Base-by-base conservation (phyloP, 192 early-diverging fungal species). In the Cladochytrium replicatum region DNA sequence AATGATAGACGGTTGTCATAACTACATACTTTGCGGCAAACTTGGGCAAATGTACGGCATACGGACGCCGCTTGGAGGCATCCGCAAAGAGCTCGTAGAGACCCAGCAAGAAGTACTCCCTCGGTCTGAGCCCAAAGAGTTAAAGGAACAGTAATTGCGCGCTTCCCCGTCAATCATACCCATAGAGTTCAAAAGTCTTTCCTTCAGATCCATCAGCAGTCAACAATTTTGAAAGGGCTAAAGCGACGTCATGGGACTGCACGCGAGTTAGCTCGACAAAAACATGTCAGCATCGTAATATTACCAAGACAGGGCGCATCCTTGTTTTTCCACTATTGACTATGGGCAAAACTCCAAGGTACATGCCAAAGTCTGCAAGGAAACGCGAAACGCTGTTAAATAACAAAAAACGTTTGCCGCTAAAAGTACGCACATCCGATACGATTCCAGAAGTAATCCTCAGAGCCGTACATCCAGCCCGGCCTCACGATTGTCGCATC, bases 401-500 rank as follows among this genome's bases (percentile, higher is more conserved):
- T n/a, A n/a, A n/a, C n/a, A n/a, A n/a, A n/a, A n/a, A n/a, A n/a
- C n/a, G n/a, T n/a, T n/a, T n/a, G n/a, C n/a, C n/a, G n/a, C n/a
- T n/a, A n/a, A n/a, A n/a, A n/a, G n/a, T n/a, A 46, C 59, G 54
- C 40, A 75, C 77, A 71, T 52, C 87, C 89, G 39, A 92, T 80
- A 64, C 83, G 77, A 70, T 90, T 91, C 66, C 88, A 81, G 72
- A 98, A 89, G 48, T 82, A 69, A 71, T 96, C 92, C 62, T 98
- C 95, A 50, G 81, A 67, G 41, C 95, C 95, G 48, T 83, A 93
- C 69, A 96, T 83, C 32, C 71, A 80, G 27, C 78, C 77, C 19
- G 91, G 86, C 45, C 95, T 89, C 34, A 98, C 86, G 66, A 98
- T 91, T 51, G 87, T 94, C 40, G 85, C 90, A 21, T 84, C 82